Conservation (phyloP, 345 rosid species). For the Pugionium dolabratum region DNA sequence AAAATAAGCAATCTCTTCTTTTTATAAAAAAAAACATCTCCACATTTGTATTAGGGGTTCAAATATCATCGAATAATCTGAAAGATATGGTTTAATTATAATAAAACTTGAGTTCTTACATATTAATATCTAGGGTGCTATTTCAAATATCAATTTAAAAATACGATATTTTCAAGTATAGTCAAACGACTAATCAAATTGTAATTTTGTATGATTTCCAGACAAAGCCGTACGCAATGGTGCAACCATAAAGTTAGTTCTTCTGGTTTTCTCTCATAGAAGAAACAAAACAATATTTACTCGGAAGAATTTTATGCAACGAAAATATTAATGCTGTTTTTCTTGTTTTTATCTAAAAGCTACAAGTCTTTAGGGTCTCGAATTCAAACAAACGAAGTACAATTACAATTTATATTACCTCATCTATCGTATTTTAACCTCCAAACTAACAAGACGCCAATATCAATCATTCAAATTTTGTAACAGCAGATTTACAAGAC, state of each 20-base stretch:
- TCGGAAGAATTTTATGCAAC: background rate
- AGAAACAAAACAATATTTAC: background rate
- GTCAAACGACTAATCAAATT: background rate
- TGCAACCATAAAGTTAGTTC: constrained; percentile 20
- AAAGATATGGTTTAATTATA: no score
- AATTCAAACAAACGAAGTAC: constrained; percentile 24
- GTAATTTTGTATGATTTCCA: background rate
- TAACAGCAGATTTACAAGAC: background rate
- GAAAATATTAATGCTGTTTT: constrained; percentile 15
- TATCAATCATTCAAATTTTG: background rate
- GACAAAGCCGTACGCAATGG: constrained; percentile 4
- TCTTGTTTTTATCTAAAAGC: background rate
- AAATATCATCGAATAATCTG: background rate
- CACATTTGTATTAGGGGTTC: background rate
- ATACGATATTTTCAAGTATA: background rate
- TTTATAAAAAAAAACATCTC: background rate
- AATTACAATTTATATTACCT: constrained; percentile 2
- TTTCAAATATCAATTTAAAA: no score
- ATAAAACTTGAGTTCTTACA: no score
- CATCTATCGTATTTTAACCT: no score
- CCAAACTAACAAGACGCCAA: background rate
- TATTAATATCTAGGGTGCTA: no score
- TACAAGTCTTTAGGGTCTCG: background rate
- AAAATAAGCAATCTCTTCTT: background rate
- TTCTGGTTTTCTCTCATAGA: constrained; percentile 15